A percentile compares a stretch with the other conserved stretches of the same genome.
phyloP scores from a whole-genome alignment of 2,329 filamentous ascomycete genomes.

The Penicillium olsonii region DNA sequence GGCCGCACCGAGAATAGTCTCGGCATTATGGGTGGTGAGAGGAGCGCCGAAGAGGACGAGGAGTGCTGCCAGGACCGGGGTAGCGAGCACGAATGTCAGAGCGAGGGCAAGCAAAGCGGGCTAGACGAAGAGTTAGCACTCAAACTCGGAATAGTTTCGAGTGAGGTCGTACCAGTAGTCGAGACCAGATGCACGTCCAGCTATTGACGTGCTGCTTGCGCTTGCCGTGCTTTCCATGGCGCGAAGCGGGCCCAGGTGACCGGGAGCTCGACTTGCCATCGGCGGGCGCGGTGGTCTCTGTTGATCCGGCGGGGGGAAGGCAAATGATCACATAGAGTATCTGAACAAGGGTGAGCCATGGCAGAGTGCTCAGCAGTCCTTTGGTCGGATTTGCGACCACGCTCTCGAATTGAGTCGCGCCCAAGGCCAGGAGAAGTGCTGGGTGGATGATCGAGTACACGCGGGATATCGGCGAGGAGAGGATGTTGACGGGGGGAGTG shows the following conservation, averaged over 20 bases:
- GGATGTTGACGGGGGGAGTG: constrained; percentile 48
- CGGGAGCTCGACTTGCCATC: constrained; percentile 18
- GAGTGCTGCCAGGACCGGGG: constrained; percentile 59
- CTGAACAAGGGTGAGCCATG: constrained; percentile 66
- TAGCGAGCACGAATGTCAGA: constrained; percentile 52
- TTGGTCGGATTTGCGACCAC: constrained; percentile 71
- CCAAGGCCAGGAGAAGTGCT: constrained; percentile 64
- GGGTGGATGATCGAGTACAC: constrained; percentile 69
- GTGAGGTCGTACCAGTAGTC: constrained; percentile 26
- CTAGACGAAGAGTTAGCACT: constrained; percentile 42
- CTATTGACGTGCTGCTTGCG: constrained; percentile 22
- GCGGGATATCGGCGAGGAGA: constrained; percentile 51
- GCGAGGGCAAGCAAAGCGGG: constrained; percentile 70
- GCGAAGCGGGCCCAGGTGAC: constrained; percentile 11
- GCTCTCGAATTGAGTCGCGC: constrained; percentile 63
- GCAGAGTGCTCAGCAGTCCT: constrained; percentile 62
- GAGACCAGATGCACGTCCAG: constrained; percentile 22
- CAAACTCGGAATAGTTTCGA: neutral
- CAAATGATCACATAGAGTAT: constrained; percentile 59
- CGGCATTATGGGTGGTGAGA: constrained; percentile 73
- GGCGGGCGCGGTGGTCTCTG: constrained; percentile 5
- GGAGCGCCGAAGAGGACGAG: constrained; percentile 92
- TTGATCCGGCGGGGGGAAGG: constrained; percentile 54
- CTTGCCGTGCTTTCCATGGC: constrained; percentile 23
- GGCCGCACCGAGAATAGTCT: constrained; percentile 77